Conservation (phyloP, 2,329 filamentous ascomycete genomes). For the Chaetomium strumarium region DNA sequence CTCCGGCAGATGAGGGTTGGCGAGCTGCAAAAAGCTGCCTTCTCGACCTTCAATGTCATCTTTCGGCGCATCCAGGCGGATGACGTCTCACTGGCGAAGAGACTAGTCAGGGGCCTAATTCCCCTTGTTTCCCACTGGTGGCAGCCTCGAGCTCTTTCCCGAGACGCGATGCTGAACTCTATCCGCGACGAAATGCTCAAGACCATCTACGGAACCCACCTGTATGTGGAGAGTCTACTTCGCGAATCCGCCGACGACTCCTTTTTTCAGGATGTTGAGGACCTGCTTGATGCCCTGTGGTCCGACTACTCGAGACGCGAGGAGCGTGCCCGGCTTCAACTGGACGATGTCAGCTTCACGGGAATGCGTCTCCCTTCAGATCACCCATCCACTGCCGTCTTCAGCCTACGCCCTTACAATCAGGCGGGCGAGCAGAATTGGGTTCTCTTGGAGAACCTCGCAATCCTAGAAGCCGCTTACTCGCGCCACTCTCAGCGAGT, state of each 20-base stretch:
- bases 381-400: constrained; percentile 44
- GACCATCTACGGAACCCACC: constrained; percentile 59
- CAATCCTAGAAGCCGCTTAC: constrained; percentile 49
- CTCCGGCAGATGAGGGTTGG: constrained; percentile 53
- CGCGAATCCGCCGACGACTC: constrained; percentile 36
- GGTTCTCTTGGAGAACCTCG: constrained; percentile 54
- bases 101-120: constrained; percentile 55
- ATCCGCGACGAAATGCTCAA: constrained; percentile 74
- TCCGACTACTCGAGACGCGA: constrained; percentile 69
- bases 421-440: constrained; percentile 53
- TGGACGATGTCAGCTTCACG: constrained; percentile 67
- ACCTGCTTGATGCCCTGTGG: constrained; percentile 66
- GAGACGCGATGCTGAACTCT: constrained; percentile 54
- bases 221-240: constrained; percentile 56
- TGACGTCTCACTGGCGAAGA: constrained; percentile 56
- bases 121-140: constrained; percentile 72
- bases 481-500: constrained; percentile 28
- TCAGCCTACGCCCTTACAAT: constrained; percentile 49
- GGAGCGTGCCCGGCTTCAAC: constrained; percentile 65
- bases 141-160: constrained; percentile 60
- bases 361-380: constrained; percentile 37
- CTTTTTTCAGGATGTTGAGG: constrained; percentile 48
- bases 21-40: constrained; percentile 63
- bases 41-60: constrained; percentile 69
- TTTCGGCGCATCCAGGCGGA: constrained; percentile 63